Base-by-base conservation (phyloP, 495 filamentous ascomycete genomes). In the Annulohypoxylon nitens region DNA sequence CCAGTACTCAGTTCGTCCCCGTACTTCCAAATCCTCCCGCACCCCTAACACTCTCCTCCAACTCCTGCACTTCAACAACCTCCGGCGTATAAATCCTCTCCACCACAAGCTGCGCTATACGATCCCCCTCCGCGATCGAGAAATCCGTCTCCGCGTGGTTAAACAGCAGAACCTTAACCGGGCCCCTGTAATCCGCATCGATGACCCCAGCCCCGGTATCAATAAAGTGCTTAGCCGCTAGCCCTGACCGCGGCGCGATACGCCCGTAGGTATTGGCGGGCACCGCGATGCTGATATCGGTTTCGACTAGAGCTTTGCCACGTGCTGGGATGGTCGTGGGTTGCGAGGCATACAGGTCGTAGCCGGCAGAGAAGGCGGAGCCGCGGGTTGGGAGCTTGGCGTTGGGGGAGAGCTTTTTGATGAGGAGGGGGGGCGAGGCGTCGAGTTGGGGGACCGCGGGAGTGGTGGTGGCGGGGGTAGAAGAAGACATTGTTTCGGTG, bases 1-100 rank as follows among this genome's bases (percentile, higher is more conserved):
- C 5, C 5, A 6, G 30, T 4, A 26, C 30, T 69, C 61, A 88
- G 82, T 69, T 84, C 78, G 63, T 75, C 11, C 95, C 96, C 12
- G 96, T 99, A 75, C 94, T 97, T 36, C 96, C 96, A 76, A 99
- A 99, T 8, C 96, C 96, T 16, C 94, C 95, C 0, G 89, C 93
- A 23, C 96, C 96, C 57, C 96, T 84, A 20, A 95, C 92, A 76
- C 93, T 97, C 87, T 93, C 93, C 78, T 96, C 93, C 67, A 99
- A 81, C 83, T 94, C 88, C 81, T 92, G 86, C 8, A 98, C 96
- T 75, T 96, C 94, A 58, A 90, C 76, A 20, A 98, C 92, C 43
- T 97, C 93, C 7, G 96, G 95, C 39, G 94, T 98, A 72, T 90
- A 93, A 68, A 98, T 98, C 86, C 92, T 86, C 86, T 99, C 96